Evolutionary conservation across 352 stramenopile genomes (phyloP).

Genomic region (Phytophthora hybrid): DNA sequence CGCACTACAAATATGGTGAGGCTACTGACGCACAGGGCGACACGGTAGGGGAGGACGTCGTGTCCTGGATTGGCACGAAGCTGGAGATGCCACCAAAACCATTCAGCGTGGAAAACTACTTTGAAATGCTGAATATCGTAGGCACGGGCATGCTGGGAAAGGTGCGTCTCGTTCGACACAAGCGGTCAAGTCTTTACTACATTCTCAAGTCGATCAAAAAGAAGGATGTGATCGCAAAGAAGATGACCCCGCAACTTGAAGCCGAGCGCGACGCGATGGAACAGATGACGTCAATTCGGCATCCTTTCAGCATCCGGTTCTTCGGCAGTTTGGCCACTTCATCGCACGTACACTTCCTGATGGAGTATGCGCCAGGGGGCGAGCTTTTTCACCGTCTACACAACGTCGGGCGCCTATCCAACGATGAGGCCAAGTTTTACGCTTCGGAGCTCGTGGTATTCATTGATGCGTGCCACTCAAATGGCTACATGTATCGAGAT

Average conservation of each 20-base stretch:
- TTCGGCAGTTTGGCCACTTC: conserved; percentile 73
- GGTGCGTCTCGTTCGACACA: conserved; percentile 71
- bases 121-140: conserved; percentile 62
- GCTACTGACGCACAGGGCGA: conserved; percentile 9
- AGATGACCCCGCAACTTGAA: conserved; percentile 69
- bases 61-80: conserved; percentile 59
- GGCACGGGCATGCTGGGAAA: conserved; percentile 80
- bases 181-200: conserved; percentile 65
- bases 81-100: conserved; percentile 67
- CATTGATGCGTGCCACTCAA: conserved; percentile 57
- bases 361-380: conserved; percentile 74
- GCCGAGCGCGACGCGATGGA: conserved; percentile 60
- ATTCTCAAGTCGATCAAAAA: conserved; percentile 85
- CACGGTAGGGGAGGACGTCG: conserved; percentile 4
- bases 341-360: conserved; percentile 71
- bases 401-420: conserved; percentile 57
- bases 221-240: conserved; percentile 58
- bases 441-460: conserved; percentile 71
- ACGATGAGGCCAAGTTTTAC: conserved; percentile 85
- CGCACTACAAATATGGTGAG: conserved; percentile 34
- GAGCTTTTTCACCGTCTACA: conserved; percentile 73
- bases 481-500: conserved; percentile 86
- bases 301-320: conserved; percentile 64
- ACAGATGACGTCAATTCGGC: conserved; percentile 44
- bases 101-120: conserved; percentile 65